Conservation (phyloP, 192 early-diverging fungal genomes). For the Rhizoclosmatium globosum region DNA sequence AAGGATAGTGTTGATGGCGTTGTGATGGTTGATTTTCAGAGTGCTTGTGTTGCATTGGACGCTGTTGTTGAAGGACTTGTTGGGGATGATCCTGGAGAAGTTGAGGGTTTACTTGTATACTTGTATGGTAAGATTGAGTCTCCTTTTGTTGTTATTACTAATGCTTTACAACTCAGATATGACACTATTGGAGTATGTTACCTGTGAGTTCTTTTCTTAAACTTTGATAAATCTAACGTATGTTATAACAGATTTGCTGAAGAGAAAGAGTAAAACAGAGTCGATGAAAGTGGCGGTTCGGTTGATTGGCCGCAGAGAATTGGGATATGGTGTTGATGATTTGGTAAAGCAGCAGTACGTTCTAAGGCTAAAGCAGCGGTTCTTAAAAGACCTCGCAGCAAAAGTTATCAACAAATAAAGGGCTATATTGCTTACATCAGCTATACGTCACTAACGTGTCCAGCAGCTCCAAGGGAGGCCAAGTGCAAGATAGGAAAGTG, state of each 20-base stretch:
- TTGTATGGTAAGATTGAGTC: conserved; percentile 8
- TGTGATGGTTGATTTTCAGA: background rate
- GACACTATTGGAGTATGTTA: conserved; percentile 19
- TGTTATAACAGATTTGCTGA: background rate
- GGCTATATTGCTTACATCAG: too few species aligned
- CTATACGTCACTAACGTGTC: too few species aligned
- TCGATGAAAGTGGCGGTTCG: conserved; percentile 21
- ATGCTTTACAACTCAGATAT: background rate
- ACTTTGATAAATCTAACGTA: background rate
- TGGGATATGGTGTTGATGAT: conserved; percentile 4
- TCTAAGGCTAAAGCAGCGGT: background rate
- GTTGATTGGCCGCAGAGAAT: conserved; percentile 8
- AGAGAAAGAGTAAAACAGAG: conserved; percentile 1
- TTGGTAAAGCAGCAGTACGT: background rate
- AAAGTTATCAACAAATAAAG: too few species aligned
- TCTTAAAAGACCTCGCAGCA: background rate
- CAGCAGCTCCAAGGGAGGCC: too few species aligned
- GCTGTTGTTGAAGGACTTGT: background rate
- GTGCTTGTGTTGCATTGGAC: conserved; percentile 18
- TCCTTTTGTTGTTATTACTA: conserved; percentile 2
- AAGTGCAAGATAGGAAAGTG: too few species aligned
- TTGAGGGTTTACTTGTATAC: conserved; percentile 1
- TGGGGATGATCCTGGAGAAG: background rate
- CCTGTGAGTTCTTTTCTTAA: conserved; percentile 11
- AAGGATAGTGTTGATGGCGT: background rate